Evolutionary conservation across 345 rosid species (phyloP).

Genomic region (Syzygium aqueum): DNA sequence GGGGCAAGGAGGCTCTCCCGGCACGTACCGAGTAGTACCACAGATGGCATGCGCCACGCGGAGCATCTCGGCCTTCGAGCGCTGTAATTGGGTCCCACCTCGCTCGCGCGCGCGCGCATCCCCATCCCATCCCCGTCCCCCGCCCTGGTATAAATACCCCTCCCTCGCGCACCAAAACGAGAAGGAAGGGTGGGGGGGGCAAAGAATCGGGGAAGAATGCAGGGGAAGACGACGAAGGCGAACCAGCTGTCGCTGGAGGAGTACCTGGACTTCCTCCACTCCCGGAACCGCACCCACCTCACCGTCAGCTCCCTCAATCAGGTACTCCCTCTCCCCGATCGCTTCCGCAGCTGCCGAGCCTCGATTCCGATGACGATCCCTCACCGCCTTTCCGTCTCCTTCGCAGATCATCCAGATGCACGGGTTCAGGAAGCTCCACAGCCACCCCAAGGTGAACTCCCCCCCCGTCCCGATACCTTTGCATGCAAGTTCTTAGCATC

Average conservation of each 20-base stretch:
- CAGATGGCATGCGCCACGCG: too few species aligned
- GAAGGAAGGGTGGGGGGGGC: background rate
- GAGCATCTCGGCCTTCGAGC: too few species aligned
- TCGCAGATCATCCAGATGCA: slow-evolving; percentile 34
- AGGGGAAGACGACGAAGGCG: background rate
- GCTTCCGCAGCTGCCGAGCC: background rate
- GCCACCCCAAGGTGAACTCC: background rate
- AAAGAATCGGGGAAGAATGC: background rate
- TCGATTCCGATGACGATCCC: background rate
- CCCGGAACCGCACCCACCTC: slow-evolving; percentile 10
- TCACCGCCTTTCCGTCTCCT: background rate
- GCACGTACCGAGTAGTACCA: too few species aligned
- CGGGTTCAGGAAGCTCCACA: slow-evolving; percentile 23
- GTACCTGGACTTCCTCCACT: slow-evolving; percentile 19
- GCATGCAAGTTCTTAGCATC: background rate
- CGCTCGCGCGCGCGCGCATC: background rate
- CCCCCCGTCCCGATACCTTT: background rate
- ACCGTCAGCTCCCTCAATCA: slow-evolving; percentile 23
- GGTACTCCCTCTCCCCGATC: slow-evolving; percentile 2
- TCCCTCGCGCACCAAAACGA: background rate
- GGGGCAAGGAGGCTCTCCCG: too few species aligned
- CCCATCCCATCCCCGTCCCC: background rate
- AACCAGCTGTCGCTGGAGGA: slow-evolving; percentile 14
- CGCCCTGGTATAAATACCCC: background rate
- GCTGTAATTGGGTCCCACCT: background rate